Percentiles rank a stretch among this genome's conserved stretches.
These are phyloP conservation scores for Xylariaceae sp. DNA, from an alignment of 2,329 filamentous ascomycete genomes.

Conservation along the genomic window DNA sequence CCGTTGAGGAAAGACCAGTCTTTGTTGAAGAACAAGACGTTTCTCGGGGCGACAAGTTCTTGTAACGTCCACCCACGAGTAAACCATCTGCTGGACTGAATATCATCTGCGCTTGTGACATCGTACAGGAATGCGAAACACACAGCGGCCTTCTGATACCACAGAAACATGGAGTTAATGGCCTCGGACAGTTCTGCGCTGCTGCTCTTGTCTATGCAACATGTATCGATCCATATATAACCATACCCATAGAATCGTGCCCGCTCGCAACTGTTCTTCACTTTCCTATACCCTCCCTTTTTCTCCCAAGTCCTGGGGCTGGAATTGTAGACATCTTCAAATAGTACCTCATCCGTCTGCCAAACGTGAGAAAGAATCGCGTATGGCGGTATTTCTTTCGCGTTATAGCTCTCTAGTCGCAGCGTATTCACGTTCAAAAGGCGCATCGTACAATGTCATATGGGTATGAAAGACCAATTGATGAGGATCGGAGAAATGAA, in stretches of 20 bases:
- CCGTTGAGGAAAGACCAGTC: constrained; percentile 6
- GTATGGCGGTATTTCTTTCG: neutral
- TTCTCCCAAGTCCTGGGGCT: neutral
- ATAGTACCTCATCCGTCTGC: neutral
- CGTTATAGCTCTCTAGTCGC: neutral
- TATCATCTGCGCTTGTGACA: neutral
- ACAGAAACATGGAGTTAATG: constrained; percentile 5
- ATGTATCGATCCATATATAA: constrained; percentile 5
- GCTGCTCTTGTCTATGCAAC: constrained; percentile 1
- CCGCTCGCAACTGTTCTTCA: too few species aligned
- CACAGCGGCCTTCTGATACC: neutral
- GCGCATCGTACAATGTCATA: too few species aligned
- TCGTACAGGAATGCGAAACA: constrained; percentile 14
- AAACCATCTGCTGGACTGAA: constrained; percentile 11
- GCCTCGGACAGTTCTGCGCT: neutral
- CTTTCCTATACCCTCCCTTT: neutral
- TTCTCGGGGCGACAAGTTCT: constrained; percentile 18
- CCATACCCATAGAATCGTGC: neutral
- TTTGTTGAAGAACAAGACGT: constrained; percentile 19
- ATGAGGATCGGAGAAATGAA: too few species aligned
- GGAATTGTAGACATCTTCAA: neutral
- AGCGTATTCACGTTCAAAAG: neutral
- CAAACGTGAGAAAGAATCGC: neutral
- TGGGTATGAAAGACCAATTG: too few species aligned
- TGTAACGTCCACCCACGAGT: constrained; percentile 18